Evolutionary conservation across 768 basidiomycete genomes (phyloP).

Genomic region (Fibroporia radiculosa): DNA sequence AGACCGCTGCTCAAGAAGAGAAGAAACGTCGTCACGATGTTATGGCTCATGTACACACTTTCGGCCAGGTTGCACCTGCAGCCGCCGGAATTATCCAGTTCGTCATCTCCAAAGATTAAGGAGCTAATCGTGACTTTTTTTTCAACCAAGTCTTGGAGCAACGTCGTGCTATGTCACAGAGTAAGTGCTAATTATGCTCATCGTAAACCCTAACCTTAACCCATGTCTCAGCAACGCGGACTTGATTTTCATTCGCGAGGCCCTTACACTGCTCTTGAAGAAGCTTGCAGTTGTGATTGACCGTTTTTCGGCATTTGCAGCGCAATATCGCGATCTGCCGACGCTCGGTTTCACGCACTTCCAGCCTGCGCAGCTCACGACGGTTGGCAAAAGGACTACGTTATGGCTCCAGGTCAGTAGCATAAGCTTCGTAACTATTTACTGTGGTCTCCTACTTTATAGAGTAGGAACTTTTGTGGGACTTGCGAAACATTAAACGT

Average conservation of each 20-base stretch:
- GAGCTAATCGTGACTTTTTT: neutral
- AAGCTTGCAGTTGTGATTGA: constrained; percentile 90
- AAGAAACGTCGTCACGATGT: constrained; percentile 98
- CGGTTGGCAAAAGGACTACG: constrained; percentile 94
- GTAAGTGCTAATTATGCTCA: constrained; percentile 37
- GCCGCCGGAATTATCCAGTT: constrained; percentile 96
- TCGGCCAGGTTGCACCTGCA: constrained; percentile 86
- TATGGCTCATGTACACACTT: constrained; percentile 99
- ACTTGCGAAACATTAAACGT: constrained; percentile 85
- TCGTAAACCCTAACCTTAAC: constrained; percentile 46
- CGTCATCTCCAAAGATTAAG: constrained; percentile 25
- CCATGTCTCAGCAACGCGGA: constrained; percentile 82
- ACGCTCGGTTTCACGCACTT: constrained; percentile 98
- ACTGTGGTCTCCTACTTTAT: neutral
- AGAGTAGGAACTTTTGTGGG: constrained; percentile 85
- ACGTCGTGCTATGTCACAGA: constrained; percentile 99
- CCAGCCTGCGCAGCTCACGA: constrained; percentile 97
- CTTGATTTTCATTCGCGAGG: constrained; percentile 90
- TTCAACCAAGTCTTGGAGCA: constrained; percentile 64
- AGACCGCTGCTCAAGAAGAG: constrained; percentile 87
- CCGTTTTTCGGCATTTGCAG: constrained; percentile 78
- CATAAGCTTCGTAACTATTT: neutral
- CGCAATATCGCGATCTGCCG: constrained; percentile 79
- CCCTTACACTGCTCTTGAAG: constrained; percentile 72
- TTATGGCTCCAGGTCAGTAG: constrained; percentile 83